A percentile compares a stretch with the other conserved stretches of the same genome.
Conservation (phyloP, 2,329 filamentous ascomycete species). For the Colletotrichum eremochloae region DNA sequence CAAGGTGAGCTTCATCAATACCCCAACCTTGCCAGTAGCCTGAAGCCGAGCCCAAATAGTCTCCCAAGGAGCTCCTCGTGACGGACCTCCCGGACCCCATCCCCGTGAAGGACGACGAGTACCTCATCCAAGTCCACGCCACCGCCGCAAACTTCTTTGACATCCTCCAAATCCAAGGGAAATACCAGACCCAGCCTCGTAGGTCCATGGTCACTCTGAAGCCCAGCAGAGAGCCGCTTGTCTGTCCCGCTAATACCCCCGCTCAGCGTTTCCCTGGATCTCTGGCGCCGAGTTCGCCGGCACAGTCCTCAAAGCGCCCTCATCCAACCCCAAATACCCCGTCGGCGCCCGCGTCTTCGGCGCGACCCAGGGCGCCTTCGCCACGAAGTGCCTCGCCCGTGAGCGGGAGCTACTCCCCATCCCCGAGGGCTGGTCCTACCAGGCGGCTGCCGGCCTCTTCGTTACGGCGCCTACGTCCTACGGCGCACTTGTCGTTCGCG, state of each 20-base stretch:
- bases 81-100: conserved; percentile 80
- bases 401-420: conserved; percentile 80
- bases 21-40: background rate
- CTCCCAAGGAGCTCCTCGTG: conserved; percentile 83
- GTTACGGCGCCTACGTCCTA: conserved; percentile 94
- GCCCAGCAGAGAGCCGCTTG: background rate
- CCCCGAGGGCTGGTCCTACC: conserved; percentile 84
- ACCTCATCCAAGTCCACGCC: conserved; percentile 88
- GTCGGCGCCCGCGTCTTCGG: conserved; percentile 89
- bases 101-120: conserved; percentile 79
- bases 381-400: conserved; percentile 76
- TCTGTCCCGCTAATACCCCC: background rate
- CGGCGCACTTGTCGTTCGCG: conserved; percentile 83
- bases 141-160: conserved; percentile 97
- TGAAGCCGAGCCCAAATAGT: conserved; percentile 59
- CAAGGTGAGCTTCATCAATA: conserved; percentile 64
- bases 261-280: conserved; percentile 82
- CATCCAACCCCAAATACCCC: conserved; percentile 72
- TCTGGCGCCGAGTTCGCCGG: conserved; percentile 91
- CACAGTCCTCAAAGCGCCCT: conserved; percentile 76
- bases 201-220: conserved; percentile 43
- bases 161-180: conserved; percentile 92
- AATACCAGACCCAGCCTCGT: conserved; percentile 93
- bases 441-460: conserved; percentile 89
- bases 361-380: conserved; percentile 87